Conservation (phyloP, 148 eudicot genomes). For the Chenopodium album region DNA sequence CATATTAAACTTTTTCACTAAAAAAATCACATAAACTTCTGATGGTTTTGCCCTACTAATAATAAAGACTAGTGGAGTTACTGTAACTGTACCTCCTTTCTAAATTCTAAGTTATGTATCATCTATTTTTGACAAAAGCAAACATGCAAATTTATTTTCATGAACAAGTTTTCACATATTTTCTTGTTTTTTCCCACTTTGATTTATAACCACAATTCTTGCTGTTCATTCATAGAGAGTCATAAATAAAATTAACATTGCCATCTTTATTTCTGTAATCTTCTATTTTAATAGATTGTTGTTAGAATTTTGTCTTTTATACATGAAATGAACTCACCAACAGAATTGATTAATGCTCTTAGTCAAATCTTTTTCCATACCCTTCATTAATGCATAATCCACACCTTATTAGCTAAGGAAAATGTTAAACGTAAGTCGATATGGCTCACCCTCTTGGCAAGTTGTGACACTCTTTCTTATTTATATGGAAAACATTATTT, state of each 20-base stretch:
- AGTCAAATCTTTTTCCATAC: too few relatives aligned
- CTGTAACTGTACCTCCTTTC: conserved; percentile 10
- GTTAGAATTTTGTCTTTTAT: not conserved
- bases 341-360: not conserved
- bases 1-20: not conserved
- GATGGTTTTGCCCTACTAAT: not conserved
- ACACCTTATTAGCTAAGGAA: too few relatives aligned
- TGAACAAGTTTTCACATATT: not conserved
- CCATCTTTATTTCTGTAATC: not conserved
- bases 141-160: not conserved
- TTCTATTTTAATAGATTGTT: not conserved
- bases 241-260: not conserved
- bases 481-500: too few relatives aligned
- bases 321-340: not conserved
- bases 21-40: not conserved
- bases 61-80: conserved; percentile 4
- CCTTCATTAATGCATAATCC: too few relatives aligned
- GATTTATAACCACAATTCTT: conserved; percentile 15
- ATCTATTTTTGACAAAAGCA: conserved; percentile 7
- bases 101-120: not conserved
- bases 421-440: too few relatives aligned
- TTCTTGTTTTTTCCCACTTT: not conserved
- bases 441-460: too few relatives aligned
- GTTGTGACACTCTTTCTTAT: too few relatives aligned
- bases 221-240: not conserved